Evolutionary conservation across 257 asterid species (phyloP).

Genomic region (Solanum okadae): DNA sequence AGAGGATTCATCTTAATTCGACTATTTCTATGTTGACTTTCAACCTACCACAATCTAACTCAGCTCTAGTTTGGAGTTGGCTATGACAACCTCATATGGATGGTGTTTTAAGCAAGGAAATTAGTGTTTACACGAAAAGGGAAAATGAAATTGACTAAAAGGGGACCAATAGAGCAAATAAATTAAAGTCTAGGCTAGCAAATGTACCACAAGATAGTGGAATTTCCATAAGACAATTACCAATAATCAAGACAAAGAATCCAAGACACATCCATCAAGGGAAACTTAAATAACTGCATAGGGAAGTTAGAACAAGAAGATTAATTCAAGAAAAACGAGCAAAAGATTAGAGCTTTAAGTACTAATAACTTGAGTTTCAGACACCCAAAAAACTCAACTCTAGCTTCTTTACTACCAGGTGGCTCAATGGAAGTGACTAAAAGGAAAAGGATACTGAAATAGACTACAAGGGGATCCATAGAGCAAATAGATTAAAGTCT

Average conservation of each 20-base stretch:
- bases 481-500: not conserved
- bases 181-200: not conserved
- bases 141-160: not conserved
- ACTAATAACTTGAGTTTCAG: constrained; percentile 74
- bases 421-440: constrained; percentile 15
- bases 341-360: not conserved
- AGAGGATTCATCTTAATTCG: not conserved
- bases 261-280: not conserved
- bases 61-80: not conserved
- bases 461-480: not conserved
- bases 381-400: constrained; percentile 20
- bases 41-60: not conserved
- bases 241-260: not conserved
- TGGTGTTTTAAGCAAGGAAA: not conserved
- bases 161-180: not conserved
- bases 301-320: not conserved
- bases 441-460: not conserved
- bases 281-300: not conserved
- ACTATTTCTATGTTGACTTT: not conserved
- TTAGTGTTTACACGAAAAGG: not conserved
- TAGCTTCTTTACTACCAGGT: constrained; percentile 20
- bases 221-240: not conserved
- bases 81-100: not conserved
- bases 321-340: not conserved
- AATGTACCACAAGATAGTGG: not conserved